Base-by-base conservation (phyloP, 345 rosid genomes). In the Eucalyptus polyanthemos region DNA sequence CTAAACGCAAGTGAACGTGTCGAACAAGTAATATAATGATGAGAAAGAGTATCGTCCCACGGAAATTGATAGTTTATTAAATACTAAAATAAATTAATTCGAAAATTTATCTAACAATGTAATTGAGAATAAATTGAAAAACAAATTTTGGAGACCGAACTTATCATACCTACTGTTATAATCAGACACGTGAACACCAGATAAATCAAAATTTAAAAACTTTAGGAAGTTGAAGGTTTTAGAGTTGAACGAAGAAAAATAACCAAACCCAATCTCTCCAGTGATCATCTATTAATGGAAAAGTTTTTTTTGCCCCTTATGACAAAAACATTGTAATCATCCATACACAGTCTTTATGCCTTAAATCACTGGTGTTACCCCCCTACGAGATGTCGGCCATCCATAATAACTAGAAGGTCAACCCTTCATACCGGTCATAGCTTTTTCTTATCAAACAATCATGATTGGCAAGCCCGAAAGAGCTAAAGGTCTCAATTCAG, bases 311-410 rank as follows among this genome's bases (percentile, higher is more conserved):
- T 65, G 34, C 37, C 72, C 72, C 19, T 65, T 31, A 3, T 29
- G 72, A 65, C 1, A 0, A 65, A n/a, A 65, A 65, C 69, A 25
- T 0, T 11, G 3, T 60, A 62, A 0, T 16, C 69, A 5, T 62
- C 69, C 14, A 29, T 4, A 13, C 67, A 27, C 0, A 5, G 69
- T 62, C 15, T 27, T 62, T 62, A 62, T 12, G 14, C 34, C 69
- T 0, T 62, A 12, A 62, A 62, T 29, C 14, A 62, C 37, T 14
- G 37, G 21, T 14, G 19, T n/a, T n/a, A 0, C 76, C 76, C 37
- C 19, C 9, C 45, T n/a, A 65, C 21, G 9, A 65, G 37, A 65
- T 0, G 10, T n/a, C 11, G 0, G 21, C 4, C 0, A 0, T 29
- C 76, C 76, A 14, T 14, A 8, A 65, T 65, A 65, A 65, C 37